Percentiles rank a stretch among this genome's conserved stretches.
Conservation (phyloP, 208 protist genomes). For the Leishmania aethiopica region DNA sequence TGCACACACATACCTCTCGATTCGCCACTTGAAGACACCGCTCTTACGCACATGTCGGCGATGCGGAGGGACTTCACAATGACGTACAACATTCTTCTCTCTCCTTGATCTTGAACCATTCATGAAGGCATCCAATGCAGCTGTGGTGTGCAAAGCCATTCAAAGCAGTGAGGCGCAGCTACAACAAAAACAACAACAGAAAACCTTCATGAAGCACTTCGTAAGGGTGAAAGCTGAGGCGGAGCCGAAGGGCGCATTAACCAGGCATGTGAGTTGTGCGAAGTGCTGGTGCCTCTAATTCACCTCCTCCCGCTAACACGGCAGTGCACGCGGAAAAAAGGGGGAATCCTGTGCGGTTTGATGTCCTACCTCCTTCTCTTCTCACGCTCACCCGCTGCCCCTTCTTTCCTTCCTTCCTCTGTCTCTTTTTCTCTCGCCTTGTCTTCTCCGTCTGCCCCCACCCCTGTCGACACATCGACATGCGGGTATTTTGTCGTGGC, state of each 20-base stretch:
- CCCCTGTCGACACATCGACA: not conserved
- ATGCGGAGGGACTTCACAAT: not conserved
- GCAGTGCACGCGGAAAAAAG: not conserved
- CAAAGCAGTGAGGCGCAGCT: not conserved
- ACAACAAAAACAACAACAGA: not conserved
- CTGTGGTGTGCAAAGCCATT: not conserved
- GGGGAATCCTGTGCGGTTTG: not conserved
- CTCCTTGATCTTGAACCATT: not conserved
- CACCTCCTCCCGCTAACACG: not conserved
- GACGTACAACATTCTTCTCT: not conserved
- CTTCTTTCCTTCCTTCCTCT: not conserved
- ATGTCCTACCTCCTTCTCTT: not conserved
- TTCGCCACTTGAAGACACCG: not conserved
- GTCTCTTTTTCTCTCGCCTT: not conserved
- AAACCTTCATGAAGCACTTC: not conserved
- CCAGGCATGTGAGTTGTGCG: not conserved
- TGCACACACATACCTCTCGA: not conserved
- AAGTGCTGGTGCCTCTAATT: not conserved
- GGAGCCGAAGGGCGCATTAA: not conserved
- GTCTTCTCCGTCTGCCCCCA: not conserved
- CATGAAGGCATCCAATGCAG: not conserved
- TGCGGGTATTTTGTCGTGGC: not conserved
- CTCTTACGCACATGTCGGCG: not conserved
- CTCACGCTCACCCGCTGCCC: not conserved
- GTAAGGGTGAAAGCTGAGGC: not conserved